Conservation (phyloP, 2,329 filamentous ascomycete genomes). For the Stachybotrys chartarum region DNA sequence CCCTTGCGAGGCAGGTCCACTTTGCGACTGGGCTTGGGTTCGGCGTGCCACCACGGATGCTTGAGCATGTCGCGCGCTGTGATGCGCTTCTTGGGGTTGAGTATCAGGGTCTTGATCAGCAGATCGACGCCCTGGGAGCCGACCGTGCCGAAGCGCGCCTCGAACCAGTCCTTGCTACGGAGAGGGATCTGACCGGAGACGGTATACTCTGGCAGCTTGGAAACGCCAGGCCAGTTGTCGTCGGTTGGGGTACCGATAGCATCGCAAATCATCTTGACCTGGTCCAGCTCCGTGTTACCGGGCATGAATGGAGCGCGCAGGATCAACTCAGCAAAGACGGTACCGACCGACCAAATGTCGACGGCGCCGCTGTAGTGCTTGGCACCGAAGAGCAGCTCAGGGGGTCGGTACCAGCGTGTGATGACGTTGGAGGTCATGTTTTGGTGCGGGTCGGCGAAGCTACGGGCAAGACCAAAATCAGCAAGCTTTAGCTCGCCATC, state of each 20-base stretch:
- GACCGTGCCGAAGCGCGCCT: constrained; percentile 69
- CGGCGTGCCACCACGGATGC: constrained; percentile 79
- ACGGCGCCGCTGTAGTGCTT: constrained; percentile 85
- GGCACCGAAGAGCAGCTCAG: constrained; percentile 87
- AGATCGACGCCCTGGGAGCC: constrained; percentile 81
- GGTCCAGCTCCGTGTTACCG: constrained; percentile 77
- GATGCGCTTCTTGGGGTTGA: constrained; percentile 82
- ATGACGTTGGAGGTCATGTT: constrained; percentile 93
- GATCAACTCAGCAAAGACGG: constrained; percentile 88
- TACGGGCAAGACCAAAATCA: constrained; percentile 91
- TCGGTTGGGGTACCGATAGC: constrained; percentile 87
- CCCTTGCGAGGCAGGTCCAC: constrained; percentile 74
- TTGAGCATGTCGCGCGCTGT: constrained; percentile 70
- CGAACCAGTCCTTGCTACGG: constrained; percentile 64
- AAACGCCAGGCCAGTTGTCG: constrained; percentile 91
- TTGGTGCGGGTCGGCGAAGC: constrained; percentile 80
- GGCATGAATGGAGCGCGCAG: constrained; percentile 77
- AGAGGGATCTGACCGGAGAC: constrained; percentile 56
- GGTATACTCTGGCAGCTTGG: constrained; percentile 73
- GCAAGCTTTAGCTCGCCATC: constrained; percentile 93
- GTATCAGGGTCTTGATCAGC: constrained; percentile 72
- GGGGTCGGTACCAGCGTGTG: constrained; percentile 91
- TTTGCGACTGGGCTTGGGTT: constrained; percentile 76
- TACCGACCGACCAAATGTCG: constrained; percentile 89
- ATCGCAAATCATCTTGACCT: constrained; percentile 77